A percentile compares a stretch with the other conserved stretches of the same genome.
Conservation (phyloP, 345 rosid genomes). For the Arabidopsis suecica region DNA sequence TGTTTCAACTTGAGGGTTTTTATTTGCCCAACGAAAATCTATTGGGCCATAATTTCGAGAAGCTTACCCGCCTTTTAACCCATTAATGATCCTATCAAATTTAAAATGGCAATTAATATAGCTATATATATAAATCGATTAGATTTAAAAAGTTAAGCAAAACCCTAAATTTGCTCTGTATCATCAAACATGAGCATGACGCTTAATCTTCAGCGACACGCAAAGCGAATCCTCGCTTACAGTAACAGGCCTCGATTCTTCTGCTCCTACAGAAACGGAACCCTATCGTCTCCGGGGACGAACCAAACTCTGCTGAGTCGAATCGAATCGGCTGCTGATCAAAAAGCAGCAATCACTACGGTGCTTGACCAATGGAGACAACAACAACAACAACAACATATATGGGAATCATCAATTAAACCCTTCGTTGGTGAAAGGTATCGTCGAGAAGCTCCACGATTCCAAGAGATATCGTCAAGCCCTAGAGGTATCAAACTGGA, state of each 20-base stretch:
- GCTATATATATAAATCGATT: background rate
- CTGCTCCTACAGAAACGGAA: background rate
- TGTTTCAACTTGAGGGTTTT: too few relatives aligned
- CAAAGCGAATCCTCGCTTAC: conserved; percentile 13
- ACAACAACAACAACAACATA: background rate
- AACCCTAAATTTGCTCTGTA: background rate
- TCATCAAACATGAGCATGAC: background rate
- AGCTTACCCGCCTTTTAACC: too few relatives aligned
- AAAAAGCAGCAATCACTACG: background rate
- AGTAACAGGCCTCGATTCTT: conserved; percentile 1
- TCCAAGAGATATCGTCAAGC: background rate
- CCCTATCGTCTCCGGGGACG: background rate
- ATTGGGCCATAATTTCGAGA: too few relatives aligned
- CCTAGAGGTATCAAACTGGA: conserved; percentile 21
- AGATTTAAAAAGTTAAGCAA: background rate
- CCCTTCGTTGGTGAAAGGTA: background rate
- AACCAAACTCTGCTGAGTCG: background rate
- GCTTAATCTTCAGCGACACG: conserved; percentile 12
- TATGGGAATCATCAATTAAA: background rate
- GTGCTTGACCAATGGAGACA: conserved; percentile 23
- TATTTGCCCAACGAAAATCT: too few relatives aligned
- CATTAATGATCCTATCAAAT: too few relatives aligned
- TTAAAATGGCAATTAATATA: too few relatives aligned
- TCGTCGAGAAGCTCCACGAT: background rate
- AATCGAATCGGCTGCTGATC: background rate